Percentiles rank a stretch among this genome's conserved stretches.
Evolutionary conservation across 2,329 filamentous ascomycete genomes (phyloP).

Genomic region (Ceratocystis albifundus): DNA sequence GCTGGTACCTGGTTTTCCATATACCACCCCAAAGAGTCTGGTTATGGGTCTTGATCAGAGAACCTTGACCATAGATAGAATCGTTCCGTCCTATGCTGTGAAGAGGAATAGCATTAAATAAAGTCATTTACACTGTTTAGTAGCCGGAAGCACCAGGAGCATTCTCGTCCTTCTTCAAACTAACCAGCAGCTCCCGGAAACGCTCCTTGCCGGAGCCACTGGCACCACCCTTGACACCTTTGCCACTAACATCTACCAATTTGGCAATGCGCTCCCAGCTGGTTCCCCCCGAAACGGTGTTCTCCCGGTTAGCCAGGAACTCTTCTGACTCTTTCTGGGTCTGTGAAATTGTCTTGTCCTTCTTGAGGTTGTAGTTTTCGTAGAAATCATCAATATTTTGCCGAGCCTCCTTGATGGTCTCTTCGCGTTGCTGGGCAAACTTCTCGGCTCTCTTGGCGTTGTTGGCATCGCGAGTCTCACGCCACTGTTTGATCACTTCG

Average conservation of each 20-base stretch:
- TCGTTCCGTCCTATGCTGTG: not conserved
- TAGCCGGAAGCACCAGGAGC: constrained; percentile 55
- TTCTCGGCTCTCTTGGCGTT: constrained; percentile 76
- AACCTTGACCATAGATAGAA: not conserved
- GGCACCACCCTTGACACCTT: constrained; percentile 75
- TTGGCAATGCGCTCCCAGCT: constrained; percentile 98
- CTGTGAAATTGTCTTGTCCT: constrained; percentile 83
- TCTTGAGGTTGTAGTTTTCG: constrained; percentile 97
- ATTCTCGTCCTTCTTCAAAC: constrained; percentile 87
- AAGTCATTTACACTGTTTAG: constrained; percentile 30
- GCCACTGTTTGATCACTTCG: constrained; percentile 83
- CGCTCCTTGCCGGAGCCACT: constrained; percentile 88
- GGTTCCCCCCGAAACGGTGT: constrained; percentile 86
- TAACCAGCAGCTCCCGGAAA: constrained; percentile 81
- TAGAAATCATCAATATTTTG: constrained; percentile 98
- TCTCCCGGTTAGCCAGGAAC: constrained; percentile 77
- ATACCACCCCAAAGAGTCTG: not conserved
- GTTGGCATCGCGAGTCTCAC: constrained; percentile 72
- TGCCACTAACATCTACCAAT: constrained; percentile 92
- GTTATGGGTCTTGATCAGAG: no score
- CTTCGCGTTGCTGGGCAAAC: constrained; percentile 67
- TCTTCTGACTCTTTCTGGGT: constrained; percentile 86
- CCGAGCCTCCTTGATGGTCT: constrained; percentile 80
- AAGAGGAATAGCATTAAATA: constrained; percentile 9
- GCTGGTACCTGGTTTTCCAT: not conserved